Evolutionary conservation across 371 early-diverging fungal genomes (phyloP), one percentile per base, ranked within the genome.

Genomic region (Umbelopsis sp.): DNA sequence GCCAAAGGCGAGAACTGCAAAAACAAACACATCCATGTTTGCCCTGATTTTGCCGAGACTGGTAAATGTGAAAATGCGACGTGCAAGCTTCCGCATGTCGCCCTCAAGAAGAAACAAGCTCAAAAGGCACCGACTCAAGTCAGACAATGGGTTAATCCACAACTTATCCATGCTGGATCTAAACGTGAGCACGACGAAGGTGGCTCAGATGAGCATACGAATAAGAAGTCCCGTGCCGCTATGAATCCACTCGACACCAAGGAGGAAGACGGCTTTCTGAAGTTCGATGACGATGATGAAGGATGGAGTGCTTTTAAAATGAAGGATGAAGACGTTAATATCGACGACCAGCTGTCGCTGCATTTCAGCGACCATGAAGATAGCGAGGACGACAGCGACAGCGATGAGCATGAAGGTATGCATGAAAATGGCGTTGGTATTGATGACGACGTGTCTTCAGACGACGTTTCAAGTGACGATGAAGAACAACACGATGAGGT

Each of bases 41-140:
- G 88, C 48, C 88, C 88, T 1, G 85, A 84, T 63, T 86, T 87
- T 75, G 83, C 83, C 16, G 86, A 76, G 46, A 83, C 85, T 0
- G 72, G 78, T 1, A 76, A 80, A 69, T 86, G 88, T 20, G 83
- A 86, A n/a, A 85, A 86, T 66, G 78, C 80, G 37, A 85, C 80
- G 50, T 87, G 88, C 65, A 78, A 83, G 16, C 72, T 86, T 62
- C 86, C 88, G 7, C 88, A 87, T 70, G 78, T 87, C 0, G 81
- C 82, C 8, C 76, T 57, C 75, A 65, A 72, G 76, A 20, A 78
- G 79, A 7, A 72, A 66, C 44, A 57, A 53, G 20, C 67, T 20
- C 48, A 16, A 48, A 51, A 29, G 68, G 72, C 50, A 69, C 48
- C 63, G 45, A 65, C 70, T 18, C 64, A 73, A 69, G 37, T 44